Conservation (phyloP, 2,329 filamentous ascomycete species). For the Claviceps pusilla region DNA sequence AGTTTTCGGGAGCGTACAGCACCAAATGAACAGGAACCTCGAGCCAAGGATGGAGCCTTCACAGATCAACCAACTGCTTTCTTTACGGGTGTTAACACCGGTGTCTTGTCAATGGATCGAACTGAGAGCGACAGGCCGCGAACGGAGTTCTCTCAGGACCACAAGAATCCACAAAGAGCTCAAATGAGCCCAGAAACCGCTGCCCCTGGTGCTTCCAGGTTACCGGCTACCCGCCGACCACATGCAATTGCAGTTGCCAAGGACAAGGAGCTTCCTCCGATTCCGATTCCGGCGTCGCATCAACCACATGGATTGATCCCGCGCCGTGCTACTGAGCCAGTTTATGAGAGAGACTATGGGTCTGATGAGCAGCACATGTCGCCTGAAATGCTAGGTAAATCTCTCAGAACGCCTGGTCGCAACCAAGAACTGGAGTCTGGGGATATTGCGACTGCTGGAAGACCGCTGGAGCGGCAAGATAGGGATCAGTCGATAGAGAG, state of each 20-base stretch:
- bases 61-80: constrained; percentile 9
- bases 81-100: constrained; percentile 16
- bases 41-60: constrained; percentile 13
- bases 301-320: constrained; percentile 9
- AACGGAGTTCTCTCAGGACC: constrained; percentile 41
- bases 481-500: constrained; percentile 16
- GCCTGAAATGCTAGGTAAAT: constrained; percentile 10
- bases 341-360: constrained; percentile 12
- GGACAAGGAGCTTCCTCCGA: constrained; percentile 20
- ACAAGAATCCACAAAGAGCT: constrained; percentile 24
- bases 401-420: background rate
- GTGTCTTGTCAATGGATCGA: constrained; percentile 24
- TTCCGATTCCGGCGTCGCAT: constrained; percentile 8
- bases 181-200: constrained; percentile 26
- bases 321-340: constrained; percentile 18
- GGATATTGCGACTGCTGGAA: constrained; percentile 8
- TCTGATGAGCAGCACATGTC: constrained; percentile 16
- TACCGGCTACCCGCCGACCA: background rate
- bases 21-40: constrained; percentile 25
- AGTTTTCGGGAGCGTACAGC: constrained; percentile 46
- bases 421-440: background rate
- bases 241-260: constrained; percentile 7
- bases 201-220: constrained; percentile 7
- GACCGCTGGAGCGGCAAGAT: constrained; percentile 15
- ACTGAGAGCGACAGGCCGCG: constrained; percentile 43